These are phyloP conservation scores for Sporothrix protearum DNA, from an alignment of 2,329 filamentous ascomycete species.

Conservation along the genomic window DNA sequence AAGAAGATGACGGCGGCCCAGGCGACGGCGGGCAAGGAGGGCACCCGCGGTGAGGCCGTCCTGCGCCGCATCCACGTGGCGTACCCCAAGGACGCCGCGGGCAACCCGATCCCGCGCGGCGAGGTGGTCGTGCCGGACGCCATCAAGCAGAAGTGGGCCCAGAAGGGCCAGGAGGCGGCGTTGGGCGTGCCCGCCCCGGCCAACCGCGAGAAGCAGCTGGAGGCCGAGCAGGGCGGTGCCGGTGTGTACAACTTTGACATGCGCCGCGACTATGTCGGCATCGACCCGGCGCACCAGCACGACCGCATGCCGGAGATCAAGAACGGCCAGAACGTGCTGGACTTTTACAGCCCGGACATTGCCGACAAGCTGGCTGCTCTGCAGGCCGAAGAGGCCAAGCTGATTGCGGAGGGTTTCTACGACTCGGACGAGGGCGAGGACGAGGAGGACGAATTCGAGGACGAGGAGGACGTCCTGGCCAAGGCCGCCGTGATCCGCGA, in stretches of 20 bases:
- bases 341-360: slow-evolving; percentile 96
- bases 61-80: slow-evolving; percentile 95
- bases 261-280: slow-evolving; percentile 81
- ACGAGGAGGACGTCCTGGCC: slow-evolving; percentile 80
- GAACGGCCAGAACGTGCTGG: slow-evolving; percentile 95
- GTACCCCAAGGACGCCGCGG: slow-evolving; percentile 52
- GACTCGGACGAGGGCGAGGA: slow-evolving; percentile 77
- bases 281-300: slow-evolving; percentile 89
- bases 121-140: slow-evolving; percentile 88
- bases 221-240: slow-evolving; percentile 88
- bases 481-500: slow-evolving; percentile 95
- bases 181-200: background rate
- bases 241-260: slow-evolving; percentile 96
- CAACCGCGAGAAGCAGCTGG: slow-evolving; percentile 42
- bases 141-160: slow-evolving; percentile 61
- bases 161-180: background rate
- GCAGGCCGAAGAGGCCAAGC: slow-evolving; percentile 91
- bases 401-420: slow-evolving; percentile 91
- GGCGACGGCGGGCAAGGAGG: slow-evolving; percentile 68
- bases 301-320: slow-evolving; percentile 93
- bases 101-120: slow-evolving; percentile 47
- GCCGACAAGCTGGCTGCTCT: slow-evolving; percentile 86
- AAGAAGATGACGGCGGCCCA: slow-evolving; percentile 95
- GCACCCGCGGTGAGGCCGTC: slow-evolving; percentile 81
- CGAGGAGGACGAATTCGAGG: slow-evolving; percentile 56